A percentile compares a stretch with the other conserved stretches of the same genome.
Evolutionary conservation across 2,329 filamentous ascomycete species (phyloP).

Genomic region (Helotiales sp.): DNA sequence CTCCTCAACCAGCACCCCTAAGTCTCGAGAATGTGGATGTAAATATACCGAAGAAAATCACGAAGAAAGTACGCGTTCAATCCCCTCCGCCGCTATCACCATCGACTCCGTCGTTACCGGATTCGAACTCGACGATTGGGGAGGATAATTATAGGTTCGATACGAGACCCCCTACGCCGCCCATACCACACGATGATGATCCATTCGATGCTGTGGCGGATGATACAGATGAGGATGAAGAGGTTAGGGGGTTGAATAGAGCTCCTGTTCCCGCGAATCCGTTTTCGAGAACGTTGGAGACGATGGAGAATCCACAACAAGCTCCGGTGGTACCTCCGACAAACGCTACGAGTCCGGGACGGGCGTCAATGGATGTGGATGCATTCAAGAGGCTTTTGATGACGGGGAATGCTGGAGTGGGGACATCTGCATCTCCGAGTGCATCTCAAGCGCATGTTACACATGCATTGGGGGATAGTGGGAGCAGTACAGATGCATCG

Average conservation of each 20-base stretch:
- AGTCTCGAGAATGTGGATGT: constrained; percentile 6
- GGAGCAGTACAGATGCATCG: constrained; percentile 58
- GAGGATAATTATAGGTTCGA: constrained; percentile 26
- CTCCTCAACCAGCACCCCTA: constrained; percentile 12
- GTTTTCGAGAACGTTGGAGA: constrained; percentile 56
- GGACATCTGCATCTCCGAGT: constrained; percentile 31
- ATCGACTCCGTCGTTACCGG: constrained; percentile 46
- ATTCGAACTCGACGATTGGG: constrained; percentile 43
- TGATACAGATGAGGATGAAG: constrained; percentile 32
- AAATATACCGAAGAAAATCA: constrained; percentile 27
- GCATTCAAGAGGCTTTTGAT: constrained; percentile 75
- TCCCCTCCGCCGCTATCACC: constrained; percentile 58
- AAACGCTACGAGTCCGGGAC: constrained; percentile 32
- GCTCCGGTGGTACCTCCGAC: constrained; percentile 19
- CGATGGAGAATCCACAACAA: constrained; percentile 43
- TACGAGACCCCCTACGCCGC: constrained; percentile 28
- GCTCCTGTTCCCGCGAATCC: constrained; percentile 50
- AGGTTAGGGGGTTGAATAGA: constrained; percentile 19
- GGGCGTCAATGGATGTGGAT: constrained; percentile 67
- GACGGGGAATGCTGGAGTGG: constrained; percentile 61
- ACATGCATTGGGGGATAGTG: constrained; percentile 37
- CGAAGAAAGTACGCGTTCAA: constrained; percentile 67
- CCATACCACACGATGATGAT: constrained; percentile 34
- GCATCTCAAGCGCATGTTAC: constrained; percentile 31
- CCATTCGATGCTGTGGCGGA: constrained; percentile 36